These are phyloP conservation scores for Pseudoscleropodium purum DNA, from an alignment of 225 moss, liverwort and hornwort genomes.

Conservation along the genomic window DNA sequence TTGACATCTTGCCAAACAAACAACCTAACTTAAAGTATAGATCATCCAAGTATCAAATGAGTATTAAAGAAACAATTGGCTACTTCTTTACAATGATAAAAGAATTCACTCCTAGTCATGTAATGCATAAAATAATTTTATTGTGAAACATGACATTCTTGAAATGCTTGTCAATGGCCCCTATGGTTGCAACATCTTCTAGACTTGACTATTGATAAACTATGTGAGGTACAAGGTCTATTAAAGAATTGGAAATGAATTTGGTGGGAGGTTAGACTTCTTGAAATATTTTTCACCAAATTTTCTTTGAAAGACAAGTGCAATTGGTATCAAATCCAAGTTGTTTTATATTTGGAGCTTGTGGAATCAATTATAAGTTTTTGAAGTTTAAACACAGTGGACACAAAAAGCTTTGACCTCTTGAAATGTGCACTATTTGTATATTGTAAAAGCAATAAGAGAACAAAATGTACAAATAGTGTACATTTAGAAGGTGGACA, in stretches of 20 bases:
- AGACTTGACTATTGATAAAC: too few relatives aligned
- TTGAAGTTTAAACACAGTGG: background rate
- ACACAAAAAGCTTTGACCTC: background rate
- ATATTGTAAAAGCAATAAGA: background rate
- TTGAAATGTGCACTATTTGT: background rate
- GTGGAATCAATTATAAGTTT: background rate
- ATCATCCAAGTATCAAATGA: background rate
- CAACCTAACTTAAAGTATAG: too few relatives aligned
- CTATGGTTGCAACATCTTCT: background rate
- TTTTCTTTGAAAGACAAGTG: background rate
- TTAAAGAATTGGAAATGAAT: background rate
- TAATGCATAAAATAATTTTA: background rate
- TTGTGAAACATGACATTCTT: background rate
- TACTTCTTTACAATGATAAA: background rate
- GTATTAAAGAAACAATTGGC: background rate
- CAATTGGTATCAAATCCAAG: too few relatives aligned
- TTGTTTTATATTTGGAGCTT: background rate
- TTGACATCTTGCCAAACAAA: too few relatives aligned
- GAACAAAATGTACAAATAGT: background rate
- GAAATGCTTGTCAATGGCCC: accelerated
- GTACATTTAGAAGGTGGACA: background rate
- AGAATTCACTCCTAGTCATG: background rate
- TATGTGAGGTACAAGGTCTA: background rate
- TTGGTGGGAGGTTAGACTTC: too few relatives aligned
- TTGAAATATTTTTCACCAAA: background rate